Evolutionary conservation across 345 rosid species (phyloP).

Genomic region (Acer negundo): DNA sequence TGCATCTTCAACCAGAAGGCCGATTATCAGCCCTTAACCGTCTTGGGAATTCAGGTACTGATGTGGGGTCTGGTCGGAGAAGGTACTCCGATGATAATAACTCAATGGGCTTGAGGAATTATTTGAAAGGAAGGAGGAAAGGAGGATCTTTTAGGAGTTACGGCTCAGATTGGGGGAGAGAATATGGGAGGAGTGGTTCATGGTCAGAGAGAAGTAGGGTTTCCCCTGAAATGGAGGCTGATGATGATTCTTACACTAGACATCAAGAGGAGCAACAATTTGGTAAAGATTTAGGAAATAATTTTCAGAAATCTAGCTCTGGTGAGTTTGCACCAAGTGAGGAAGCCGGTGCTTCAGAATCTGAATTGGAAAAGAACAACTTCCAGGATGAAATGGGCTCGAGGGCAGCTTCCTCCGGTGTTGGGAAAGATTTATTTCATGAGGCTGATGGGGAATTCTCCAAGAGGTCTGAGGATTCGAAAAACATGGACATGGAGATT

Average conservation of each 20-base stretch:
- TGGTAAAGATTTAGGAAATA: constrained; percentile 54
- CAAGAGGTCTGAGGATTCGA: constrained; percentile 43
- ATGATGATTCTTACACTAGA: constrained; percentile 50
- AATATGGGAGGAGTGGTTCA: constrained; percentile 66
- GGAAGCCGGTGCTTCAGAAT: constrained; percentile 55
- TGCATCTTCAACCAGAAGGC: constrained; percentile 41
- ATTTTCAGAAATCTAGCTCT: constrained; percentile 48
- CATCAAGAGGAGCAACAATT: constrained; percentile 57
- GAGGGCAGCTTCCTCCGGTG: constrained; percentile 53
- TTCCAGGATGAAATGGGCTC: constrained; percentile 52
- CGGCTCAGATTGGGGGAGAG: constrained; percentile 67
- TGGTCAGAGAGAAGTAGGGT: constrained; percentile 66
- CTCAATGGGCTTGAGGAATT: constrained; percentile 52
- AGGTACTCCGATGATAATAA: constrained; percentile 63
- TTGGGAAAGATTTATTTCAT: constrained; percentile 37
- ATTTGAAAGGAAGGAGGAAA: constrained; percentile 63
- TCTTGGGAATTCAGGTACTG: constrained; percentile 47
- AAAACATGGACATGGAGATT: constrained; percentile 34
- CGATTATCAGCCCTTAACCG: constrained; percentile 57
- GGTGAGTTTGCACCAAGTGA: constrained; percentile 41
- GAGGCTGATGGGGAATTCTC: constrained; percentile 46
- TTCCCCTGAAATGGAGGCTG: constrained; percentile 55
- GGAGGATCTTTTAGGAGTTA: constrained; percentile 53
- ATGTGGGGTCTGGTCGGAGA: constrained; percentile 51
- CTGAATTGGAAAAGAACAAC: constrained; percentile 45